These are phyloP conservation scores for Psidium friedrichsthalianum DNA, from an alignment of 345 rosid species.

Conservation along the genomic window DNA sequence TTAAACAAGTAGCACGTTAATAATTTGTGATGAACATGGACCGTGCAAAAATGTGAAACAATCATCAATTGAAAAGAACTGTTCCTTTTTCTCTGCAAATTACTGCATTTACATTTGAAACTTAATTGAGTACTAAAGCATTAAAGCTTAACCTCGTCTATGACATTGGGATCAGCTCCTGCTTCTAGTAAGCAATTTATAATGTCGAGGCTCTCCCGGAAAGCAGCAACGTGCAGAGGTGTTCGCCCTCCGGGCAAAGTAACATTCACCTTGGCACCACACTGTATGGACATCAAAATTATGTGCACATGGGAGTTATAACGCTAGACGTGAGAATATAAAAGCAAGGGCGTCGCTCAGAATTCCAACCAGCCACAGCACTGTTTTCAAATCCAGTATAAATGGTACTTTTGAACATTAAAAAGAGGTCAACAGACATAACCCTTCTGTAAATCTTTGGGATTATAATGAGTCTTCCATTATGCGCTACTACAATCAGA, in stretches of 20 bases:
- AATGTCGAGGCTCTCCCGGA: slow-evolving; percentile 44
- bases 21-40: neutral
- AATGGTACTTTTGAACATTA: neutral
- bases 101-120: neutral
- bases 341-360: neutral
- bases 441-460: neutral
- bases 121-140: neutral
- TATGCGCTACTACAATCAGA: neutral
- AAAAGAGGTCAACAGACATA: neutral
- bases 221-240: slow-evolving; percentile 83
- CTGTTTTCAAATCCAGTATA: neutral
- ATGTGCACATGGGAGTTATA: neutral
- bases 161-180: slow-evolving; percentile 67
- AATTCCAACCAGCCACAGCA: neutral
- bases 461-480: neutral
- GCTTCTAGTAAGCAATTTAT: slow-evolving; percentile 60
- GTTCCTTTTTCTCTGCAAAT: neutral
- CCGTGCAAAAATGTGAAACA: neutral
- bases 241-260: slow-evolving; percentile 68
- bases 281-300: slow-evolving; percentile 27
- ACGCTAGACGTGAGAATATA: neutral
- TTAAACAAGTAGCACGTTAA: neutral
- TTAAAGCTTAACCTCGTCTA: slow-evolving; percentile 43
- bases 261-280: slow-evolving; percentile 66
- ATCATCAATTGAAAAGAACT: neutral